Conservation (phyloP, 306 rosid genomes). For the Quercus suber region DNA sequence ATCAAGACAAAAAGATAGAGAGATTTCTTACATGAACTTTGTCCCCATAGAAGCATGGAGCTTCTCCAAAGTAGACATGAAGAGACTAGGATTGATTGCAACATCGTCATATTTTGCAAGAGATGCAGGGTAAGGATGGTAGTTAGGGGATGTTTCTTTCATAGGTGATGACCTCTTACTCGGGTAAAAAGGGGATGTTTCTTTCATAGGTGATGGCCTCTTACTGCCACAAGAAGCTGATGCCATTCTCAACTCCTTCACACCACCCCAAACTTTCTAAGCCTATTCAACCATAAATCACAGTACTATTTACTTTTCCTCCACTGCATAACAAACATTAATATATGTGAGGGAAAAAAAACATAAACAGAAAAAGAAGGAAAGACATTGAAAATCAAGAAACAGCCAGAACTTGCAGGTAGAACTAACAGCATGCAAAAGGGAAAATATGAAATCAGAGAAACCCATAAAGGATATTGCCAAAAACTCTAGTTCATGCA, state of each 20-base stretch:
- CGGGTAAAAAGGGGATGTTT: slow-evolving; percentile 24
- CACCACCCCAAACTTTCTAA: slow-evolving; percentile 16
- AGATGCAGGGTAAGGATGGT: slow-evolving; percentile 54
- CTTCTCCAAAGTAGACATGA: slow-evolving; percentile 63
- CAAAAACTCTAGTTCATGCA: slow-evolving; percentile 34
- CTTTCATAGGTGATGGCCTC: slow-evolving; percentile 45
- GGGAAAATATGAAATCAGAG: background rate
- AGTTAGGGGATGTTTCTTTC: slow-evolving; percentile 37
- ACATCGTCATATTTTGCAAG: slow-evolving; percentile 59
- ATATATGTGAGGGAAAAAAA: background rate
- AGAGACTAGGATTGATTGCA: slow-evolving; percentile 46
- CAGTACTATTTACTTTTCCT: slow-evolving; percentile 16
- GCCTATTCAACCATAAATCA: slow-evolving; percentile 30
- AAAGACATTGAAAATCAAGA: slow-evolving; percentile 5
- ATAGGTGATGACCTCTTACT: slow-evolving; percentile 38
- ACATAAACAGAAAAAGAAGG: background rate
- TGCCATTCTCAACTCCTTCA: slow-evolving; percentile 48
- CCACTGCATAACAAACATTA: slow-evolving; percentile 22
- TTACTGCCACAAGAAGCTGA: slow-evolving; percentile 53
- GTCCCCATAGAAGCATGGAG: slow-evolving; percentile 73
- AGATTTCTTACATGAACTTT: slow-evolving; percentile 71
- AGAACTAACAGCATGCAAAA: slow-evolving; percentile 14
- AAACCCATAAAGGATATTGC: slow-evolving; percentile 5
- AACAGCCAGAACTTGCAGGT: slow-evolving; percentile 2
- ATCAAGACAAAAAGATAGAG: background rate